Base-by-base conservation (phyloP, 192 early-diverging fungal genomes). In the Tieghemiomyces parasiticus region DNA sequence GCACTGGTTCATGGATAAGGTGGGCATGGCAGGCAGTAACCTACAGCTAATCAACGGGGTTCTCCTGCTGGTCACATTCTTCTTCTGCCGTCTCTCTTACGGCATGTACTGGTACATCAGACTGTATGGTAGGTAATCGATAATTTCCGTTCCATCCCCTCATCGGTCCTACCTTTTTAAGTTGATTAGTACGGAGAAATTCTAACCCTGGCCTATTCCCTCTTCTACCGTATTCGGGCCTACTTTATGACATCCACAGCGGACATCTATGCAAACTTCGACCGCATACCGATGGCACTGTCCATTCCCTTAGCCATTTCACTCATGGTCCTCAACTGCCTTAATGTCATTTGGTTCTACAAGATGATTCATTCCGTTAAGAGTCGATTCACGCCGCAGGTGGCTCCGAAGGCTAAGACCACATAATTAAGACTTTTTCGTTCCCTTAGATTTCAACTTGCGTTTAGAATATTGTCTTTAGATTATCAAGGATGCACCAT, bases 1-100 rank as follows among this genome's bases (percentile, higher is more conserved):
- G 44, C 73, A 79, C 65, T 79, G 73, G 73, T 67, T 79, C 52
- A 46, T 78, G 70, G 77, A 79, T 63, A 79, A 79, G 51, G 60
- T 65, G 10, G 68, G 70, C 25, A 35, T 61, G 35, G 65, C 67
- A 0, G 77, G 77, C 20, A 62, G 65, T 9, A 68, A 26, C n/a
- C 46, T 76, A 31, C 77, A 79, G 54, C 45, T 64, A 42, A 54
- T 70, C 50, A 79, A 79, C 63, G 77, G 74, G 35, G 59, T 72
- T 4, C 13, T 76, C 25, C 64, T 79, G 12, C 62, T 79, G 34
- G 46, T 46, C 25, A 62, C 65, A 3, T 79, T 79, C 63, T 79
- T 79, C 52, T 2, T 24, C 14, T 61, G 63, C 2, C 64, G 77
- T 30, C 63, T 75, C 55, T 50, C 55, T 25, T 71, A 63, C 61